A percentile compares a stretch with the other conserved stretches of the same genome.
These are phyloP conservation scores for Iris pallida DNA, from an alignment of 116 monocot species.

Conservation along the genomic window DNA sequence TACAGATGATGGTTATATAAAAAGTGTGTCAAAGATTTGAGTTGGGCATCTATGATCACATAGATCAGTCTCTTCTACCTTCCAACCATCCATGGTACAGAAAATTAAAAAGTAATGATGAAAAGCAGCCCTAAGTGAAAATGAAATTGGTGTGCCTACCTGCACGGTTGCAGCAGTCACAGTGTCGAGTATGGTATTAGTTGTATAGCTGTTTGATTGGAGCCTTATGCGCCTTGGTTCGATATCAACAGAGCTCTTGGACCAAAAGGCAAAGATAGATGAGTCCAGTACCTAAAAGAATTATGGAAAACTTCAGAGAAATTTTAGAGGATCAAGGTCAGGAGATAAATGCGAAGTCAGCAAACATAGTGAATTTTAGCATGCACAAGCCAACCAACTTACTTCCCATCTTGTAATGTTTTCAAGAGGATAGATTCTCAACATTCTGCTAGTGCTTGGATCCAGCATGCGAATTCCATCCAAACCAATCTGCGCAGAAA, in stretches of 20 bases:
- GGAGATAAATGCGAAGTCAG: background rate
- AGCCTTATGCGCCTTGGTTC: slow-evolving; percentile 86
- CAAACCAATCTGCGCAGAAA: slow-evolving; percentile 71
- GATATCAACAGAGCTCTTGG: slow-evolving; percentile 84
- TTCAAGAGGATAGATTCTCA: slow-evolving; percentile 93
- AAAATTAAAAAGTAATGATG: too few relatives aligned
- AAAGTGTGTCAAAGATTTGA: too few relatives aligned
- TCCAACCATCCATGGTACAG: too few relatives aligned
- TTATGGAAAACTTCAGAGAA: background rate
- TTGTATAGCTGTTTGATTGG: slow-evolving; percentile 88
- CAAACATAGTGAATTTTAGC: background rate
- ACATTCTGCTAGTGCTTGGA: slow-evolving; percentile 68
- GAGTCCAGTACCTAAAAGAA: slow-evolving; percentile 55
- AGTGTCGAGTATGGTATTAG: slow-evolving; percentile 81
- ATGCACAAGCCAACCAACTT: slow-evolving; percentile 16
- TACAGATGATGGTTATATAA: too few relatives aligned
- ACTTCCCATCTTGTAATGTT: slow-evolving; percentile 88
- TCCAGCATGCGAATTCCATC: slow-evolving; percentile 99
- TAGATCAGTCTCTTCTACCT: too few relatives aligned
- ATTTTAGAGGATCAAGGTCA: background rate
- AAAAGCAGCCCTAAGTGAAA: background rate
- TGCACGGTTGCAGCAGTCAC: slow-evolving; percentile 88
- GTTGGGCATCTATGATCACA: too few relatives aligned
- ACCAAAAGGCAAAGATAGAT: slow-evolving; percentile 78
- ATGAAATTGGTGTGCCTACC: slow-evolving; percentile 22